Percentiles rank a stretch among this genome's conserved stretches.
phyloP scores from a whole-genome alignment of 2,329 filamentous ascomycete species.

The Pseudocercospora crystallina region DNA sequence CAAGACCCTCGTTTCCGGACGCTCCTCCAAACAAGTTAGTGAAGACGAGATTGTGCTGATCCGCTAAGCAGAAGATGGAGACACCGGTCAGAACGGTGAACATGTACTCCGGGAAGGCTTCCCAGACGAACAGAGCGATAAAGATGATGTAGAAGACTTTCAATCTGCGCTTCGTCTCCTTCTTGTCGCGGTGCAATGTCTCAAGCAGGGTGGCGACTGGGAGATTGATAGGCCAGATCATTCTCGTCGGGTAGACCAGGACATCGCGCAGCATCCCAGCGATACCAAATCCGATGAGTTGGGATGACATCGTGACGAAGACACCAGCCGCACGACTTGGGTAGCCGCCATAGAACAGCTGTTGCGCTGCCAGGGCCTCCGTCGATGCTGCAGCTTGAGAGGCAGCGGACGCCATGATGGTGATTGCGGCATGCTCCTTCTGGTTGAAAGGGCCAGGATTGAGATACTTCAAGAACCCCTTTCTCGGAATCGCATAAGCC shows the following conservation, averaged over 20 bases:
- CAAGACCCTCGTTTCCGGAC: slow-evolving; percentile 47
- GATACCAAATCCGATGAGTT: slow-evolving; percentile 52
- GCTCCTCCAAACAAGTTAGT: slow-evolving; percentile 55
- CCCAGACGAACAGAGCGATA: slow-evolving; percentile 46
- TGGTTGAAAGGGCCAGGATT: slow-evolving; percentile 40
- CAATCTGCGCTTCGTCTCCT: slow-evolving; percentile 41
- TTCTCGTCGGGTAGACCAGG: slow-evolving; percentile 50
- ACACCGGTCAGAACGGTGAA: slow-evolving; percentile 45
- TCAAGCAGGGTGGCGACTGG: slow-evolving; percentile 41
- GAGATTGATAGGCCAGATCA: slow-evolving; percentile 47
- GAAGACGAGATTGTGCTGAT: slow-evolving; percentile 44
- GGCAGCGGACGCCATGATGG: slow-evolving; percentile 48
- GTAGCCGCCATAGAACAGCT: slow-evolving; percentile 47
- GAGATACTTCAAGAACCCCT: slow-evolving; percentile 37
- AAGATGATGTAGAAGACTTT: slow-evolving; percentile 45
- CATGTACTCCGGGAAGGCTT: slow-evolving; percentile 51
- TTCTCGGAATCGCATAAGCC: slow-evolving; percentile 39
- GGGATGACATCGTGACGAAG: slow-evolving; percentile 50
- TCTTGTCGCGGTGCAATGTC: slow-evolving; percentile 40
- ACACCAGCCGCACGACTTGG: slow-evolving; percentile 43
- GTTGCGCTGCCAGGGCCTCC: slow-evolving; percentile 47
- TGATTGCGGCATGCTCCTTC: slow-evolving; percentile 40
- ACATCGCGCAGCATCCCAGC: slow-evolving; percentile 49
- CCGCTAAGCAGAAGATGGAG: slow-evolving; percentile 49
- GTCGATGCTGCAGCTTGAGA: slow-evolving; percentile 36